These are phyloP conservation scores for Coemansia sp. DNA, from an alignment of 192 early-diverging fungal genomes.

Conservation along the genomic window DNA sequence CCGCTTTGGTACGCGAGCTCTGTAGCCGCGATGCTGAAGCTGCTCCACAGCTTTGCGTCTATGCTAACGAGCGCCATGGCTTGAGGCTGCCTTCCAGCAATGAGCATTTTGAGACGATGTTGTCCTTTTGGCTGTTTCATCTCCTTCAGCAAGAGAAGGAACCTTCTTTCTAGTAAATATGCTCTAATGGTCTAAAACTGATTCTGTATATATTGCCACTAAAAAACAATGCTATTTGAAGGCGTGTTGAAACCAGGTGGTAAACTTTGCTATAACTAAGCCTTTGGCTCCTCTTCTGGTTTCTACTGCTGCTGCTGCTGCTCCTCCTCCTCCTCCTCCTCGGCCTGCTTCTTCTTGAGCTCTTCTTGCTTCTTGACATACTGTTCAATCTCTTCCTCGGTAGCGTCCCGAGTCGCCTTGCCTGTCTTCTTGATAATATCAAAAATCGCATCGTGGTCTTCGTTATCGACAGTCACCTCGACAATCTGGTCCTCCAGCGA, in stretches of 20 bases:
- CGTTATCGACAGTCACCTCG: neutral
- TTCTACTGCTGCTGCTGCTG: too few species aligned
- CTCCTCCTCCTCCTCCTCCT: neutral
- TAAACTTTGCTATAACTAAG: too few species aligned
- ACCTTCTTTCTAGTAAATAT: neutral
- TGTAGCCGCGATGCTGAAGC: slow-evolving; percentile 38
- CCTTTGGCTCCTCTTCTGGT: slow-evolving; percentile 4
- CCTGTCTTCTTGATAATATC: slow-evolving; percentile 11
- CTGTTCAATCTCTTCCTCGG: neutral
- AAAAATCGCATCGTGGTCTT: slow-evolving; percentile 1
- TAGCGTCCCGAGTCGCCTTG: neutral
- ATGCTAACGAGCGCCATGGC: slow-evolving; percentile 76
- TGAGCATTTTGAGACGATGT: slow-evolving; percentile 78
- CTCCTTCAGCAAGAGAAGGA: slow-evolving; percentile 40
- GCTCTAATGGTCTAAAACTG: neutral
- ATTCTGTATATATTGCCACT: neutral
- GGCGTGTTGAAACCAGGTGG: too few species aligned
- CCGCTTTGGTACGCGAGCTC: slow-evolving; percentile 44
- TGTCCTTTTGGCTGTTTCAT: slow-evolving; percentile 63
- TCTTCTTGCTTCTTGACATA: neutral
- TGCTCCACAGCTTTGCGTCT: slow-evolving; percentile 65
- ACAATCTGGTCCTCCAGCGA: slow-evolving; percentile 6
- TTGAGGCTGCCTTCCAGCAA: slow-evolving; percentile 62
- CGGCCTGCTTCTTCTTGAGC: neutral
- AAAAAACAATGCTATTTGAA: neutral